Percentiles rank a stretch among this genome's conserved stretches.
These are phyloP conservation scores for Planoprotostelium fungivorum DNA, from an alignment of 78 protist species.

Conservation along the genomic window DNA sequence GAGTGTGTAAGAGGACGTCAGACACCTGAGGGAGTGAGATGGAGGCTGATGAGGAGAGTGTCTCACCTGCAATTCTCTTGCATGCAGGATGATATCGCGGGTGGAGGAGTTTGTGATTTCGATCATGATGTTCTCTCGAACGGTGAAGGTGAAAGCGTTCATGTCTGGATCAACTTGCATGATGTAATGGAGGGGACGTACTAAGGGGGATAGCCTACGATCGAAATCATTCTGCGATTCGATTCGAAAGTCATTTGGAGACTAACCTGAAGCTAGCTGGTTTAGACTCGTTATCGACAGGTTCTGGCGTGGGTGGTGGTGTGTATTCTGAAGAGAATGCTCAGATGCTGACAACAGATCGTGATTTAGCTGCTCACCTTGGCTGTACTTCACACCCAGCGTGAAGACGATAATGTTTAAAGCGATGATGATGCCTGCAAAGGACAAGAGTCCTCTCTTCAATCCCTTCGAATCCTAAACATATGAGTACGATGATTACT, in stretches of 20 bases:
- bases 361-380: background rate
- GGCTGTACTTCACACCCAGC: background rate
- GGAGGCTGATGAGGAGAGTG: background rate
- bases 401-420: background rate
- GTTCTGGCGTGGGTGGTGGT: no score
- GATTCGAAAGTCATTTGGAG: background rate
- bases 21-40: background rate
- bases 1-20: background rate
- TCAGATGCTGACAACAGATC: background rate
- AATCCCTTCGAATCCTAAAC: background rate
- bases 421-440: background rate
- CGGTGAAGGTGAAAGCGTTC: slow-evolving; percentile 7
- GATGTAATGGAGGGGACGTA: slow-evolving; percentile 39
- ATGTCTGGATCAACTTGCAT: slow-evolving; percentile 12
- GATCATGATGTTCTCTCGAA: slow-evolving; percentile 17
- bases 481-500: no score
- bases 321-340: no score
- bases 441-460: background rate
- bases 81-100: slow-evolving; percentile 27
- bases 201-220: slow-evolving; percentile 20
- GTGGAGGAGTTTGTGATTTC: slow-evolving; percentile 12
- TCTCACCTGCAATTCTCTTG: slow-evolving; percentile 11
- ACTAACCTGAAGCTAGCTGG: background rate
- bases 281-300: background rate
- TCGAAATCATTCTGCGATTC: slow-evolving; percentile 8